Percentiles rank a stretch among this genome's conserved stretches.
Conservation (phyloP, 495 filamentous ascomycete species). For the Glarea lozoyensis region DNA sequence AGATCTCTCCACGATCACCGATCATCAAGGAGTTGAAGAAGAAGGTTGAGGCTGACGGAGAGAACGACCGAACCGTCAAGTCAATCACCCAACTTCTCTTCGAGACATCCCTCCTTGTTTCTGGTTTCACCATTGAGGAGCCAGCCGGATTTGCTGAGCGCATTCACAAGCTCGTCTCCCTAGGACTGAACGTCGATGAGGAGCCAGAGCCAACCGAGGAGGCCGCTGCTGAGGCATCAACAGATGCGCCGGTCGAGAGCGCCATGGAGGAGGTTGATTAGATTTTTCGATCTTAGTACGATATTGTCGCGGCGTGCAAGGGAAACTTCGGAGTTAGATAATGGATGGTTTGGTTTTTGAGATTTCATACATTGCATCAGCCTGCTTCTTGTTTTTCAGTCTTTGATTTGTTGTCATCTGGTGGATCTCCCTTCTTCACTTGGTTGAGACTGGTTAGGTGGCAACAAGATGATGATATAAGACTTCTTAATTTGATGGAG, state of each 20-base stretch:
- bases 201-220: constrained; percentile 66
- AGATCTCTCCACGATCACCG: constrained; percentile 96
- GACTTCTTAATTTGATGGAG: neutral
- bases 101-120: constrained; percentile 97
- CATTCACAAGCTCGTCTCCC: constrained; percentile 96
- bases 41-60: constrained; percentile 94
- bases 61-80: constrained; percentile 97
- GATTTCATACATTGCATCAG: too few species aligned
- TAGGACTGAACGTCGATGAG: constrained; percentile 94
- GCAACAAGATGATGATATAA: too few species aligned
- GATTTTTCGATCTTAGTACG: constrained; percentile 10
- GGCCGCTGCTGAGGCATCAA: constrained; percentile 48
- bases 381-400: constrained; percentile 1
- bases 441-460: too few species aligned
- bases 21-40: constrained; percentile 99
- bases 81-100: constrained; percentile 94
- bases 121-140: constrained; percentile 99
- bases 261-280: constrained; percentile 65
- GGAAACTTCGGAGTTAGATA: neutral
- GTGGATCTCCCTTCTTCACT: too few species aligned
- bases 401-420: neutral
- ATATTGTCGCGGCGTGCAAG: constrained; percentile 5
- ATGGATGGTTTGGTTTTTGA: too few species aligned
- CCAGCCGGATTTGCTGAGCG: constrained; percentile 95
- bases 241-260: constrained; percentile 43